A percentile compares a stretch with the other conserved stretches of the same genome.
Evolutionary conservation across 306 rosid species (phyloP).

Genomic region (Mucuna pruriens): DNA sequence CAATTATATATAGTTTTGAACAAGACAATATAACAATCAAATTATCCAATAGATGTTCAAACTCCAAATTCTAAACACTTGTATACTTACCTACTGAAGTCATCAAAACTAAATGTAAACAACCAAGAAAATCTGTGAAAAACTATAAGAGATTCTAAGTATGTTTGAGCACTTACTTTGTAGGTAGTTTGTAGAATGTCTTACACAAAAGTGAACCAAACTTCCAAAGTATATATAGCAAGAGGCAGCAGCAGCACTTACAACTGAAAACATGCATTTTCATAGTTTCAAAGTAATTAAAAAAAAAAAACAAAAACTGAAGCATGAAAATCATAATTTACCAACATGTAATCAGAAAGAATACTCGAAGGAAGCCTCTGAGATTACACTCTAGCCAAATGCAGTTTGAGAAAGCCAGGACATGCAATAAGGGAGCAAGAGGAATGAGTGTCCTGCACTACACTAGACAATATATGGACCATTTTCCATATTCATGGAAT

Average conservation of each 20-base stretch:
- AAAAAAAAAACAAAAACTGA: background rate
- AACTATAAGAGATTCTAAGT: background rate
- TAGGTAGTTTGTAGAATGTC: background rate
- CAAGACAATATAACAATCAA: background rate
- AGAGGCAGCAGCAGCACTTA: background rate
- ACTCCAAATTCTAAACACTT: background rate
- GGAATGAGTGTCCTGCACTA: background rate
- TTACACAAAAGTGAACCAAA: background rate
- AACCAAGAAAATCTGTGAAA: background rate
- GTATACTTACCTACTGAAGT: background rate
- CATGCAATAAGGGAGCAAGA: background rate
- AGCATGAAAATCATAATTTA: background rate
- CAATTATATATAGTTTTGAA: too few relatives aligned
- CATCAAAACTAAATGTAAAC: background rate
- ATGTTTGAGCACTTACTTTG: background rate
- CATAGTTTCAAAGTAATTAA: background rate
- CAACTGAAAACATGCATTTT: background rate
- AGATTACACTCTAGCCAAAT: conserved; percentile 21
- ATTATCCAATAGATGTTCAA: background rate
- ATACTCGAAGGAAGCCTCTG: conserved; percentile 1
- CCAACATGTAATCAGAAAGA: background rate
- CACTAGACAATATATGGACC: background rate
- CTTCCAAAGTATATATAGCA: background rate
- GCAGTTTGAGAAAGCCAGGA: conserved; percentile 29
- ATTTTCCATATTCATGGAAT: background rate